A percentile compares a stretch with the other conserved stretches of the same genome.
phyloP scores from a whole-genome alignment of 805 yeast species.

The Cyberlindnera americana region DNA sequence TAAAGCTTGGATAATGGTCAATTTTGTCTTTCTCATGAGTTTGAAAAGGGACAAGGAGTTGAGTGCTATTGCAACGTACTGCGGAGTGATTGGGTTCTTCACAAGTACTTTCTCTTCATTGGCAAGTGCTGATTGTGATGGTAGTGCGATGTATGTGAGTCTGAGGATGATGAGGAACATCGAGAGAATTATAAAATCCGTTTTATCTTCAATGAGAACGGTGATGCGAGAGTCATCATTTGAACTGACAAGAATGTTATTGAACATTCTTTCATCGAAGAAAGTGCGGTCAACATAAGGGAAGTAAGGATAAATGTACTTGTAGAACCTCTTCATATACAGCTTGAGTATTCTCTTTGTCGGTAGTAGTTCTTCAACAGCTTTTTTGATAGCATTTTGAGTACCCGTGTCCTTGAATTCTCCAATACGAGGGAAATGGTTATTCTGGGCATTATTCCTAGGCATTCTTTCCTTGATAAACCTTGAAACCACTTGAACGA shows the following conservation, averaged over 20 bases:
- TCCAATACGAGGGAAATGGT: conserved; percentile 15
- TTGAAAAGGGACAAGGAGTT: conserved; percentile 40
- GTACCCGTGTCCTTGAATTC: conserved; percentile 12
- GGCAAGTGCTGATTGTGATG: conserved; percentile 20
- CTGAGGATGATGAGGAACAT: conserved; percentile 39
- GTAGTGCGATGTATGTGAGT: conserved; percentile 39
- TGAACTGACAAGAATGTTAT: conserved; percentile 34
- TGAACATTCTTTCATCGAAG: conserved; percentile 30
- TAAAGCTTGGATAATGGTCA: conserved; percentile 43
- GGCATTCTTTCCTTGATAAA: conserved; percentile 21
- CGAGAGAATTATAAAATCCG: conserved; percentile 40
- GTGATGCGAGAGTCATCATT: conserved; percentile 24
- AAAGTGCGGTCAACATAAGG: conserved; percentile 42
- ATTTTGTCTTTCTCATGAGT: conserved; percentile 34
- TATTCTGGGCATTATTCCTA: conserved; percentile 9
- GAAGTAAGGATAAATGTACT: conserved; percentile 42
- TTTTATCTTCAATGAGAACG: conserved; percentile 34
- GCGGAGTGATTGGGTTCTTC: conserved; percentile 37
- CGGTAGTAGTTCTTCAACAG: conserved; percentile 37
- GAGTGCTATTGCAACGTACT: conserved; percentile 37
- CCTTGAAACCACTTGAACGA: conserved; percentile 16
- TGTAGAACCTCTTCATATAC: conserved; percentile 40
- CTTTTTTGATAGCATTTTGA: conserved; percentile 30
- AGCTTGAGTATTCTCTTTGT: conserved; percentile 36
- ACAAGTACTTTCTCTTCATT: conserved; percentile 24